Evolutionary conservation across 192 early-diverging fungal genomes (phyloP).

Genomic region (Funneliformis mosseae): DNA sequence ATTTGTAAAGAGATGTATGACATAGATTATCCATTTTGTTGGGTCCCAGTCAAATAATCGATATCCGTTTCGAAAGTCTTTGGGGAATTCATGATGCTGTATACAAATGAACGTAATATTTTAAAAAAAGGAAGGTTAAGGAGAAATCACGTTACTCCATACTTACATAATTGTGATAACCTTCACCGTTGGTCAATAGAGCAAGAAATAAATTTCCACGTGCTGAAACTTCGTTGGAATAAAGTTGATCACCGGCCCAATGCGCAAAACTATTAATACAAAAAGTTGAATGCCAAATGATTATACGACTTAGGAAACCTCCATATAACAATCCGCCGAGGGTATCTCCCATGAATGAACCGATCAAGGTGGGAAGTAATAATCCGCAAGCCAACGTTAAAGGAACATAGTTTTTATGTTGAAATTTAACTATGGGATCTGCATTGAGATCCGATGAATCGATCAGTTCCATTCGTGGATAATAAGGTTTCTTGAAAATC

Average conservation of each 20-base stretch:
- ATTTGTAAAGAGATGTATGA: slow-evolving; percentile 55
- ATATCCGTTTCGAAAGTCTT: slow-evolving; percentile 86
- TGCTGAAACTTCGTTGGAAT: slow-evolving; percentile 83
- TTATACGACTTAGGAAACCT: slow-evolving; percentile 65
- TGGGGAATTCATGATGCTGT: slow-evolving; percentile 80
- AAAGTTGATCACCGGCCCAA: slow-evolving; percentile 70
- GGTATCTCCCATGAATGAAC: slow-evolving; percentile 81
- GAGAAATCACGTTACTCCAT: neutral
- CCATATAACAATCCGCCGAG: slow-evolving; percentile 80
- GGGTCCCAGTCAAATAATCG: slow-evolving; percentile 78
- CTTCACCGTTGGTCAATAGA: slow-evolving; percentile 77
- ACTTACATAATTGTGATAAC: slow-evolving; percentile 76
- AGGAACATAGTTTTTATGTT: slow-evolving; percentile 74
- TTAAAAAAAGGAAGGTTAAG: neutral
- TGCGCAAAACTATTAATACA: slow-evolving; percentile 86
- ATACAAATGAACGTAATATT: neutral
- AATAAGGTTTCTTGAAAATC: slow-evolving; percentile 78
- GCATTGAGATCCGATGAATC: slow-evolving; percentile 78
- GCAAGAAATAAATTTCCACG: slow-evolving; percentile 83
- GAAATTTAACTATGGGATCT: slow-evolving; percentile 72
- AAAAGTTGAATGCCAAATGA: slow-evolving; percentile 83
- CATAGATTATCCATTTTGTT: slow-evolving; percentile 82
- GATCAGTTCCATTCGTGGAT: slow-evolving; percentile 65
- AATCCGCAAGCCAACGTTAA: slow-evolving; percentile 73
- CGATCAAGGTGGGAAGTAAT: slow-evolving; percentile 74